phyloP scores from a whole-genome alignment of 1,284 basidiomycete species.

The Puccinia sorghi region DNA sequence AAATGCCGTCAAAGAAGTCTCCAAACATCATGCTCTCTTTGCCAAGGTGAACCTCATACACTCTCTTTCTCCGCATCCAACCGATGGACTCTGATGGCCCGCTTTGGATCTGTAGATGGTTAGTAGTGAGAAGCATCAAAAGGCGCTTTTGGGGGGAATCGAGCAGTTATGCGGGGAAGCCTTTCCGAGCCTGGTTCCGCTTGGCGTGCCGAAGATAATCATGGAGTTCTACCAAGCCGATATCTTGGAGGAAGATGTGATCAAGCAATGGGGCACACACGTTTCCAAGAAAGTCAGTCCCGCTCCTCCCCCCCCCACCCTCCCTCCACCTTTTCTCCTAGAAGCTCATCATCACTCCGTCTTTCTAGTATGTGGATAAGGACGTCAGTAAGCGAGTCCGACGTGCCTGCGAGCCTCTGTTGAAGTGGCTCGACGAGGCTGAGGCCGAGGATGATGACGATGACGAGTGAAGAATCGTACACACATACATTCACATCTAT shows the following conservation, averaged over 20 bases:
- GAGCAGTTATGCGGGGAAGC: conserved; percentile 76
- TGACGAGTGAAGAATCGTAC: neutral
- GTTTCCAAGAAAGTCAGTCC: conserved; percentile 72
- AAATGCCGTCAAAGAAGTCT: conserved; percentile 72
- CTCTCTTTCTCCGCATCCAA: neutral
- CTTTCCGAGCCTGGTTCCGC: conserved; percentile 65
- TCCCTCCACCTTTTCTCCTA: neutral
- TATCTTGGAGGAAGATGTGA: conserved; percentile 85
- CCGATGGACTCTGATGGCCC: neutral
- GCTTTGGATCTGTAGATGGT: conserved; percentile 58
- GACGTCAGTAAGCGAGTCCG: conserved; percentile 93
- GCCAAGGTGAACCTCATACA: conserved; percentile 66
- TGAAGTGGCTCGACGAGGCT: conserved; percentile 59
- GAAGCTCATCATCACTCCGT: neutral
- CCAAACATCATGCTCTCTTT: conserved; percentile 73
- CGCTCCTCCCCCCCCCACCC: neutral
- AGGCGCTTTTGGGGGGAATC: conserved; percentile 83
- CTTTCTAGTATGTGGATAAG: conserved; percentile 83
- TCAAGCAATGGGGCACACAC: conserved; percentile 92
- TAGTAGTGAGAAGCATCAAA: conserved; percentile 85
- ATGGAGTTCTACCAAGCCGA: conserved; percentile 95
- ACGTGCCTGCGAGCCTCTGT: conserved; percentile 90
- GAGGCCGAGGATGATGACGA: conserved; percentile 46
- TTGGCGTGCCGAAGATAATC: conserved; percentile 78
- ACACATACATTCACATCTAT: neutral